Base-by-base conservation (phyloP, 2,329 filamentous ascomycete genomes). In the Penicillium hordei region DNA sequence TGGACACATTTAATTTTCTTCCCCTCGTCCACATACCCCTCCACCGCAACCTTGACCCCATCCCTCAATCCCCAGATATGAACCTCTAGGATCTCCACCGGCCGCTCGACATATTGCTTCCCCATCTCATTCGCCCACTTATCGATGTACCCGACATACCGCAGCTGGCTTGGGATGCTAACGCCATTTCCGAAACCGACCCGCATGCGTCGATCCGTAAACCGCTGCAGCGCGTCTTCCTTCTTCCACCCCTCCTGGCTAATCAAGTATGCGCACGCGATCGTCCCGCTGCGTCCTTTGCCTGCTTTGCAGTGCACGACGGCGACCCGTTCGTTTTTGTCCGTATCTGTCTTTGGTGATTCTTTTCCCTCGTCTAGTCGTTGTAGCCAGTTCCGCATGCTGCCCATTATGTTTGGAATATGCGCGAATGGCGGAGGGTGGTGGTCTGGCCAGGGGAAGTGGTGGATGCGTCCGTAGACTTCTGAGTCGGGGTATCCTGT, bases 251-350 rank as follows among this genome's bases (percentile, higher is more conserved):
- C 86, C 69, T 94, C 89, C 71, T 97, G 90, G 8, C 89, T 87
- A 67, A 99, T 94, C 57, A 99, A 79, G 72, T 96, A 97, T 66
- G 89, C 90, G 75, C 91, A 96, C 31, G 89, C 88, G 67, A 91
- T 86, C 0, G 91, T 96, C 4, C 94, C 94, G 63, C 91, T 96
- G 50, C 94, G 83, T 1, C 94, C 94, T 75, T 99, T 99, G 3
- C 94, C 94, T 1, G 94, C 94, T 73, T 97, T 97, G 80, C 94
- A 97, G 75, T 99, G 94, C 8, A 97, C 91, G 7, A 97, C 93
- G 0, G 89, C 89, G 0, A 97, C 91, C 34, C 91, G 82, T 38
- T 79, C 78, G 25, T 74, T 70, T 27, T 77, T 73, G 13, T 69
- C 56, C 4, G 68, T 64, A 10, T 69, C 57, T 5, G 68, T 64